phyloP scores from a whole-genome alignment of 352 stramenopile genomes.

The Pythium guiyangense region DNA sequence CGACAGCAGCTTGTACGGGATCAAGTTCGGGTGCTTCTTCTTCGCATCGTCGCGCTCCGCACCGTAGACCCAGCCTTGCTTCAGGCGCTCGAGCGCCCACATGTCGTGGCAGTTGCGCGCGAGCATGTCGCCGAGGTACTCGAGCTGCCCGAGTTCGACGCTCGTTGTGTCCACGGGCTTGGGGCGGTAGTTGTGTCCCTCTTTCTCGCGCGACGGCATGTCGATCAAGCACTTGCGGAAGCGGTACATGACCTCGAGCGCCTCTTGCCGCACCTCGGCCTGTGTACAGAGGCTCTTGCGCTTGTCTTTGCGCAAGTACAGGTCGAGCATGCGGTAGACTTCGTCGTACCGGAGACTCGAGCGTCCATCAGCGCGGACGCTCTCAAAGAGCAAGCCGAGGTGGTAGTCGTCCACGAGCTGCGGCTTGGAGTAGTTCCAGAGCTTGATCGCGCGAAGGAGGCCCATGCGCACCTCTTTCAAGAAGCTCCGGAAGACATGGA shows the following conservation, averaged over 20 bases:
- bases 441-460: constrained; percentile 71
- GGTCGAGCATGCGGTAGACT: constrained; percentile 80
- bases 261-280: constrained; percentile 66
- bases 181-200: constrained; percentile 83
- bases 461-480: constrained; percentile 72
- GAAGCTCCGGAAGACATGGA: constrained; percentile 65
- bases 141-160: constrained; percentile 68
- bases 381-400: constrained; percentile 73
- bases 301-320: constrained; percentile 79
- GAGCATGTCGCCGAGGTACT: constrained; percentile 70
- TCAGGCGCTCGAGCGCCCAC: constrained; percentile 79
- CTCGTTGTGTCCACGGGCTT: constrained; percentile 79
- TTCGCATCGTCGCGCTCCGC: constrained; percentile 59
- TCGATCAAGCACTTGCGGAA: constrained; percentile 87
- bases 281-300: constrained; percentile 64
- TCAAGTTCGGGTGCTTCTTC: constrained; percentile 77
- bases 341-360: constrained; percentile 79
- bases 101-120: constrained; percentile 86
- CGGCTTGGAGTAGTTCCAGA: constrained; percentile 77
- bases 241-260: constrained; percentile 84
- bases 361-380: constrained; percentile 63
- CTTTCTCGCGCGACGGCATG: constrained; percentile 86
- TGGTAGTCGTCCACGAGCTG: constrained; percentile 84
- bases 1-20: constrained; percentile 79
- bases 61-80: constrained; percentile 82